These are phyloP conservation scores for Fusarium robinianum DNA, from an alignment of 2,329 filamentous ascomycete species.

Conservation along the genomic window DNA sequence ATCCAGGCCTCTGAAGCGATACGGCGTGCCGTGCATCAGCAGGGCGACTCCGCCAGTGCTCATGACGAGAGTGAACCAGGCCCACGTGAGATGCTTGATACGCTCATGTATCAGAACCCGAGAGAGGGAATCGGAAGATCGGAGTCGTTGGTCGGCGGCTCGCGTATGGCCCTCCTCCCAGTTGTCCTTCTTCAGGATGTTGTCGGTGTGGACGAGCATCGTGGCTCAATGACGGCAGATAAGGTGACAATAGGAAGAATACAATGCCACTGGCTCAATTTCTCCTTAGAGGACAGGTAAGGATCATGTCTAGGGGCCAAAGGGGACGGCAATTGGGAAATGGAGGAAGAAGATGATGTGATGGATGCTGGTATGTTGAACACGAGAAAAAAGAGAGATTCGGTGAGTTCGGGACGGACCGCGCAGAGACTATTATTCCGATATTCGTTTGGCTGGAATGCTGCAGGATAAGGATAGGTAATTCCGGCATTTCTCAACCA, in stretches of 20 bases:
- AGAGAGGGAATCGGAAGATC: constrained; percentile 19
- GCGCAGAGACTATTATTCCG: no score
- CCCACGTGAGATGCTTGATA: constrained; percentile 37
- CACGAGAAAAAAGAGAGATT: no score
- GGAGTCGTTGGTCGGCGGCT: constrained; percentile 29
- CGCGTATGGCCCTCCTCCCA: constrained; percentile 37
- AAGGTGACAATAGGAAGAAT: background rate
- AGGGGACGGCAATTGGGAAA: no score
- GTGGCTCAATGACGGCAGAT: constrained; percentile 12
- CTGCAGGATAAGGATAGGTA: no score
- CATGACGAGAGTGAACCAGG: constrained; percentile 43
- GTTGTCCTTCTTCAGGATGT: constrained; percentile 31
- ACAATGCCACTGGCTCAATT: no score
- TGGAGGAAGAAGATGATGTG: no score
- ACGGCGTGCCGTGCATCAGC: constrained; percentile 43
- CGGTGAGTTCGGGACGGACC: no score
- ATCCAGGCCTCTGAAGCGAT: constrained; percentile 51
- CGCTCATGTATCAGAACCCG: constrained; percentile 28
- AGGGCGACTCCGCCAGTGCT: constrained; percentile 41
- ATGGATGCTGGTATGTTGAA: no score
- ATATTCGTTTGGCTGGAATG: no score
- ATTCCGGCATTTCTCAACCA: no score
- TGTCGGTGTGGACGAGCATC: constrained; percentile 20
- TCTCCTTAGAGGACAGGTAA: no score
- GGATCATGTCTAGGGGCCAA: no score